These are phyloP conservation scores for Zanthoxylum bungeanum DNA, from an alignment of 345 rosid species.

Conservation along the genomic window DNA sequence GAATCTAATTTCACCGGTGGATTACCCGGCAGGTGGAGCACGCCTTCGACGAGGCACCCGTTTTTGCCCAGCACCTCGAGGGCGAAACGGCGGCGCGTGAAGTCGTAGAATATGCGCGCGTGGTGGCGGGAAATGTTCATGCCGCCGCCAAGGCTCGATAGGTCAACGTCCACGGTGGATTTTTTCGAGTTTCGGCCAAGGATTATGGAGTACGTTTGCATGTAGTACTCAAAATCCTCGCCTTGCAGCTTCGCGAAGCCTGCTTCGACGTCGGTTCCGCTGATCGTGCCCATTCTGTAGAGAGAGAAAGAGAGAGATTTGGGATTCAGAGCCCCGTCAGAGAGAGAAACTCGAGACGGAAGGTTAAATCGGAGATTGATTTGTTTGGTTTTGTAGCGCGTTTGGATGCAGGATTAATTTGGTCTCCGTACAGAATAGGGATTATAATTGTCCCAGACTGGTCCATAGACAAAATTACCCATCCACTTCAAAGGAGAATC, in stretches of 20 bases:
- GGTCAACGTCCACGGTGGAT: conserved; percentile 92
- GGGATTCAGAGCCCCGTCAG: not conserved
- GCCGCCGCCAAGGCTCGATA: conserved; percentile 91
- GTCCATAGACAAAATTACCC: not conserved
- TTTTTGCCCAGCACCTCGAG: conserved; percentile 98
- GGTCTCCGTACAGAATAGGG: not conserved
- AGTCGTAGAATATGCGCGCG: conserved; percentile 91
- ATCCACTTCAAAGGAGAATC: not conserved
- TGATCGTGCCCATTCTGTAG: conserved; percentile 47
- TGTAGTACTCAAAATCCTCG: conserved; percentile 94
- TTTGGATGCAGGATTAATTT: not conserved
- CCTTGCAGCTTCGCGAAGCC: conserved; percentile 98
- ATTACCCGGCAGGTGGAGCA: conserved; percentile 91
- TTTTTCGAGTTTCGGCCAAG: conserved; percentile 96
- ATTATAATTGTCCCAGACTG: not conserved
- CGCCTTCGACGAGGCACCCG: conserved; percentile 96
- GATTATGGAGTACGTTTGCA: conserved; percentile 95
- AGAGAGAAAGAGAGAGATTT: not conserved
- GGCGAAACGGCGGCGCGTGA: conserved; percentile 95
- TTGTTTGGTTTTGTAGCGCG: not conserved
- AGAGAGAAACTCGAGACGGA: no score
- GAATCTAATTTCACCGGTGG: conserved; percentile 92
- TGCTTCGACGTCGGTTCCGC: conserved; percentile 88
- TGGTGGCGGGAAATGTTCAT: conserved; percentile 97
- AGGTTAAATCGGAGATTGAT: not conserved